Base-by-base conservation (phyloP, 768 basidiomycete genomes). In the Mycena sanguinolenta region DNA sequence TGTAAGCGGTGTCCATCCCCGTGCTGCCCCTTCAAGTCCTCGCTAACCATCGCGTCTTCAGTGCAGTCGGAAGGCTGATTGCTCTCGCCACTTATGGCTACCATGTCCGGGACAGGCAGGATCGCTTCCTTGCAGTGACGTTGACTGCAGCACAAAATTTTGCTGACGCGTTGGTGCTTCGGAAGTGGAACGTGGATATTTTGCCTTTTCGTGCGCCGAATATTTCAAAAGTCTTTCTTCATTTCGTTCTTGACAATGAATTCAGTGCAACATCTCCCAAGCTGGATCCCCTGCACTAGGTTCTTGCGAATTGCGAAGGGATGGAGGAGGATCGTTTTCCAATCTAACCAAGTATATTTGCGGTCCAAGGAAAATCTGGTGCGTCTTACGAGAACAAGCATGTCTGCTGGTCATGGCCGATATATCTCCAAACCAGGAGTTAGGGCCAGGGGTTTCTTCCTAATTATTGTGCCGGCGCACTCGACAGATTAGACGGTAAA, bases 101-200 rank as follows among this genome's bases (percentile, higher is more conserved):
- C 10, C 42, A 61, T 19, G 2, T 62, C 13, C 46, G 27, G 0
- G 53, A n/a, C 23, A 30, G 36, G 4, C 9, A 71, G 9, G 81
- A 82, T 25, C 79, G 78, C 0, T 79, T 82, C 21, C 55, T 82
- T 1, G 72, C 77, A 50, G 76, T 79, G 34, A 76, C 79, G 1
- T 70, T 82, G n/a, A 68, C 12, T 32, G 80, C 80, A 0, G 78
- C 79, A 7, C 75, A 76, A 6, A 79, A 81, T 44, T 84, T 84
- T 58, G 79, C 78, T 0, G 59, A 30, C 12, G 77, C 82, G 16
- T 82, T 79, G 0, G 74, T 75, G 25, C 75, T 79, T 1, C 83
- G 82, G 0, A 78, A 81, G 4, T 84, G 77, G 58, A 42, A 80
- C 65, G 82, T 83, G 23, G 82, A 84, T 54, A 54, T 82, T n/a